Conservation (phyloP, 495 filamentous ascomycete genomes). For the Symbiotaphrina buchneri region DNA sequence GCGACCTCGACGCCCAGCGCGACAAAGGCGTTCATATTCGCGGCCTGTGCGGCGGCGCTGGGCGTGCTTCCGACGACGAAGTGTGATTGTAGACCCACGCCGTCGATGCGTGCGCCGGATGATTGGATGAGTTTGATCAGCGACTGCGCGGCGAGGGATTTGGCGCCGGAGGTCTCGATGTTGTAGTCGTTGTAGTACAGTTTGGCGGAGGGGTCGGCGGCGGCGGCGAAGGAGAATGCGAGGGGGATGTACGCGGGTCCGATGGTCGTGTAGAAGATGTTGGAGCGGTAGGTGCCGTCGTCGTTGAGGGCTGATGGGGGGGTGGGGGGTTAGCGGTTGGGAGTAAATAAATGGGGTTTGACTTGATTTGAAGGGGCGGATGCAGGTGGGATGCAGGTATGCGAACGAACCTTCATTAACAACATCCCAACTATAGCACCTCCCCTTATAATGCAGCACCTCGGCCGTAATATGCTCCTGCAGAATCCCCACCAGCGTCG, state of each 20-base stretch:
- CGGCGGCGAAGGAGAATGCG: slow-evolving; percentile 22
- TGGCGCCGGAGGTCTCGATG: slow-evolving; percentile 29
- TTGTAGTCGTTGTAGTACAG: slow-evolving; percentile 56
- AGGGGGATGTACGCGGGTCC: slow-evolving; percentile 23
- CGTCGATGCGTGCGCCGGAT: slow-evolving; percentile 30
- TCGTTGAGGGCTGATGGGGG: slow-evolving; percentile 22
- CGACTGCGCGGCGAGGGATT: slow-evolving; percentile 19
- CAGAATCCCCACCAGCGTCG: slow-evolving; percentile 24
- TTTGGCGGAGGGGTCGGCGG: slow-evolving; percentile 22
- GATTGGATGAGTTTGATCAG: slow-evolving; percentile 23
- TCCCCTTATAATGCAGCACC: slow-evolving; percentile 27
- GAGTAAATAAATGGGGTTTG: too few relatives aligned
- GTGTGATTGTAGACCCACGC: slow-evolving; percentile 35
- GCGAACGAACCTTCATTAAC: too few relatives aligned
- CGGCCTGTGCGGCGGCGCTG: slow-evolving; percentile 13
- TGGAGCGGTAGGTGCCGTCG: slow-evolving; percentile 17
- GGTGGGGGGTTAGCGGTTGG: too few relatives aligned
- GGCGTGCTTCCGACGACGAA: slow-evolving; percentile 29
- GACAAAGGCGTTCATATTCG: slow-evolving; percentile 20
- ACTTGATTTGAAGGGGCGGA: too few relatives aligned
- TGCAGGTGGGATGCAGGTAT: too few relatives aligned
- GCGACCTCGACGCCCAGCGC: slow-evolving; percentile 29
- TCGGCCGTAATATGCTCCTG: slow-evolving; percentile 28
- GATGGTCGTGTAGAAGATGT: slow-evolving; percentile 18
- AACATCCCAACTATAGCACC: slow-evolving; percentile 24